Evolutionary conservation across 345 rosid genomes (phyloP), one percentile per base, ranked within the genome.

Genomic region (Kernera saxatilis): DNA sequence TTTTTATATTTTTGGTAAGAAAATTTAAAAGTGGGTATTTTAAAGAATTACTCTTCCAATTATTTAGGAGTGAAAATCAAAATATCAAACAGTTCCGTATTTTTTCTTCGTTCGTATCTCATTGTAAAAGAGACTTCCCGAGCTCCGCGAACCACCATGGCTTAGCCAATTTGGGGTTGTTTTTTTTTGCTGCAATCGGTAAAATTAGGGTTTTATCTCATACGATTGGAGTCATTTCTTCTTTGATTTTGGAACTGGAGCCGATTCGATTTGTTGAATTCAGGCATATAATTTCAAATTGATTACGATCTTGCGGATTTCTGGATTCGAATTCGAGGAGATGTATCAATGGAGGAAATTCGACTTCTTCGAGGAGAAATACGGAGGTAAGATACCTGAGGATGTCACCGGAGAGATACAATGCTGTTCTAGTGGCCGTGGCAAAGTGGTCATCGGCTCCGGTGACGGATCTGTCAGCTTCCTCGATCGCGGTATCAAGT

Each of bases 281-380:
- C 14, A 13, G 49, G 3, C 21, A 22, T 50, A 5, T 0, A 5
- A 35, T 48, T 48, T 25, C n/a, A n/a, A n/a, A n/a, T n/a, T n/a
- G n/a, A n/a, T n/a, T n/a, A n/a, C n/a, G n/a, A n/a, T 18, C 62
- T 41, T 33, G 22, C 4, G 30, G 35, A 45, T 46, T 46, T 64
- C 27, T 11, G 43, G 54, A 67, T 19, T 30, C 43, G 36, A 41
- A n/a, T n/a, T n/a, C n/a, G 8, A 4, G 12, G 43, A 39, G 35
- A 94, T 94, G 98, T 91, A 89, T 65, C 97, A 89, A 67, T 94
- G 85, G 98, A 85, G 99, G 78, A 94, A 94, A 81, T 94, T 94
- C 80, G 99, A 94, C 8, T 94, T 94, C 86, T 94, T 94, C 84
- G 96, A 94, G 85, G 98, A 94, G 82, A 94, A 91, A 81, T 85